Conservation (phyloP, 106 monocot genomes). For the Acorus calamus region DNA sequence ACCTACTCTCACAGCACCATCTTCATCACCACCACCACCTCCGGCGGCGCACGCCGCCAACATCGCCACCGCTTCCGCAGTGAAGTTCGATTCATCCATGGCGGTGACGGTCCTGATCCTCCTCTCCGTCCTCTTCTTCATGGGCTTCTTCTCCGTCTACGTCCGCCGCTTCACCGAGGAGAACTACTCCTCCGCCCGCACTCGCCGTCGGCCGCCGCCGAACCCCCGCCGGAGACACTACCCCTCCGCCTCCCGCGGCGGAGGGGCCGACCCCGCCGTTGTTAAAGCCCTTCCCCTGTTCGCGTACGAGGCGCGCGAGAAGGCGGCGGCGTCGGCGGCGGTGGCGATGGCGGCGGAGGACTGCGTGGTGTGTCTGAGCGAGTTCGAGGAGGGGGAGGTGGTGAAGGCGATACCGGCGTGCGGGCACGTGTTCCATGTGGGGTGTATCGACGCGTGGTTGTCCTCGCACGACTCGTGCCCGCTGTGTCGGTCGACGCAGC, state of each 20-base stretch:
- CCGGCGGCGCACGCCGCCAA: background rate
- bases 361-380: constrained; percentile 8
- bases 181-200: background rate
- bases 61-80: background rate
- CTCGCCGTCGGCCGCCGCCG: background rate
- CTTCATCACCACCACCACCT: background rate
- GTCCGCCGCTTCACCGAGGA: constrained; percentile 42
- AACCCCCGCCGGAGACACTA: background rate
- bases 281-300: background rate
- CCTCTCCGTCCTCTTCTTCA: constrained; percentile 72
- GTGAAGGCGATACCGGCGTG: constrained; percentile 8
- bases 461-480: background rate
- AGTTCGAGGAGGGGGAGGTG: constrained; percentile 5
- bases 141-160: constrained; percentile 81
- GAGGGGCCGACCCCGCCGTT: background rate
- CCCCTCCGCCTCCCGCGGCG: background rate
- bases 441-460: constrained; percentile 7
- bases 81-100: constrained; percentile 57
- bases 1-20: background rate
- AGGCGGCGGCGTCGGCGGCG: no score
- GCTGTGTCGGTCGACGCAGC: constrained; percentile 3
- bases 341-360: no score
- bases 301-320: background rate
- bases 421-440: constrained; percentile 4
- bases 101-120: constrained; percentile 65